Percentiles rank a stretch among this genome's conserved stretches.
Conservation (phyloP, 2,329 filamentous ascomycete genomes). For the Talaromyces sp. region DNA sequence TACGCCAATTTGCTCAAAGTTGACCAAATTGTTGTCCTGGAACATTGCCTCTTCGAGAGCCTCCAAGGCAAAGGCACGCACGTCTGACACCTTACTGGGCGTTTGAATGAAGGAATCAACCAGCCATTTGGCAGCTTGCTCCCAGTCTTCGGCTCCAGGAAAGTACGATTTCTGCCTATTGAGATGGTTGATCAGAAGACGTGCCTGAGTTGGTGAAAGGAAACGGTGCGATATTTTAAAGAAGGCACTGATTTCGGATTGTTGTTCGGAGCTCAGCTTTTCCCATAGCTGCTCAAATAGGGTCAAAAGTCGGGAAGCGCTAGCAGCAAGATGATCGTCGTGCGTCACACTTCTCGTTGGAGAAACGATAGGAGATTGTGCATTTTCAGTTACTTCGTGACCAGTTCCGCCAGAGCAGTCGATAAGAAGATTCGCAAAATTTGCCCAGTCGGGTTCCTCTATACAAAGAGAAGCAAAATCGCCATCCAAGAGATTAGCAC, state of each 20-base stretch:
- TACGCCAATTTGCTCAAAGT: conserved; percentile 34
- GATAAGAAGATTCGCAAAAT: conserved; percentile 33
- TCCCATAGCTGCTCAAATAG: conserved; percentile 38
- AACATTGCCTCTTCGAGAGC: conserved; percentile 39
- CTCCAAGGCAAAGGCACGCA: conserved; percentile 39
- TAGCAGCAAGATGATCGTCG: conserved; percentile 39
- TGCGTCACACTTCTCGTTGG: conserved; percentile 26
- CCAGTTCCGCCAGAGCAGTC: conserved; percentile 34
- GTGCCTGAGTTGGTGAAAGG: conserved; percentile 38
- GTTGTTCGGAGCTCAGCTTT: conserved; percentile 34
- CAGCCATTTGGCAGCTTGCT: conserved; percentile 32
- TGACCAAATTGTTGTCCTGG: conserved; percentile 28
- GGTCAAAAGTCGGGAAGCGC: conserved; percentile 36
- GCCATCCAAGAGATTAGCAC: conserved; percentile 38
- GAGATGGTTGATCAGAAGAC: conserved; percentile 36
- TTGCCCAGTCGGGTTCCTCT: conserved; percentile 31
- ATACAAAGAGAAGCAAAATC: conserved; percentile 33
- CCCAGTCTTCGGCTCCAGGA: conserved; percentile 33
- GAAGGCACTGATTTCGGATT: conserved; percentile 34
- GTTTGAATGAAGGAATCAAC: conserved; percentile 37
- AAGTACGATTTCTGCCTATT: conserved; percentile 34
- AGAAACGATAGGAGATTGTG: conserved; percentile 19
- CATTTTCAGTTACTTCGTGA: conserved; percentile 24
- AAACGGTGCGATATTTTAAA: conserved; percentile 35
- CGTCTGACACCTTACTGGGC: conserved; percentile 37